Evolutionary conservation across 73 alveolate species (phyloP), one percentile per base, ranked within the genome.

Genomic region (Symbiodinium natans): DNA sequence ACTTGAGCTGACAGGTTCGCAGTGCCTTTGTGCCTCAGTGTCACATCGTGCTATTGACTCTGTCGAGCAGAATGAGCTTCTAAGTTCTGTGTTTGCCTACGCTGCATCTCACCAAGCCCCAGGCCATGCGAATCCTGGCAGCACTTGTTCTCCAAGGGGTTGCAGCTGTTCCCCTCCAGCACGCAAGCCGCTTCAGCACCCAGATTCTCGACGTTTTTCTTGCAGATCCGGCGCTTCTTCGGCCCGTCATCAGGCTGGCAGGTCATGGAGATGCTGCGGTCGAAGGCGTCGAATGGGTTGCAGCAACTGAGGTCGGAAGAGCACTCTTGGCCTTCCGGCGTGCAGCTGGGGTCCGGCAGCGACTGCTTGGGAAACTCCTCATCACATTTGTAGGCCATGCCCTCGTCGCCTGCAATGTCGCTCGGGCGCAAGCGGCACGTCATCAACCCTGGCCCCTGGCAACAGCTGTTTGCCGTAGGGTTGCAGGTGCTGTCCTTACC

Each of bases 361-460:
- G 39, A 31, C 68, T 90, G 89, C 41, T 71, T 11, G 15, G 97
- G 97, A n/a, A 90, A 90, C 33, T 90, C 97, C 80, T 90, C 54
- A 9, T 89, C 97, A n/a, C 97, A 90, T n/a, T 29, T 74, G 42
- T 90, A 90, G 89, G 97, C 97, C 39, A 54, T 40, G 88, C 97
- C 97, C 41, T 41, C 97, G 40, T 73, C 97, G 27, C 97, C 97
- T 33, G 77, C 80, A n/a, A 40, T 89, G 41, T 27, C 1, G 46
- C 88, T 90, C 13, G 97, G 88, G 39, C 97, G 97, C 77, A 90
- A 80, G 48, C 97, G 87, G 54, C 97, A 90, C 40, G 97, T 90
- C 97, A 90, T 90, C 80, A 90, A 68, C 73, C 97, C 97, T n/a
- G 97, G 97, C 54, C 97, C 97, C 83, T 90, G 97, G 54, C 97